Base-by-base conservation (phyloP, 768 basidiomycete genomes). In the Boletus reticulatus region DNA sequence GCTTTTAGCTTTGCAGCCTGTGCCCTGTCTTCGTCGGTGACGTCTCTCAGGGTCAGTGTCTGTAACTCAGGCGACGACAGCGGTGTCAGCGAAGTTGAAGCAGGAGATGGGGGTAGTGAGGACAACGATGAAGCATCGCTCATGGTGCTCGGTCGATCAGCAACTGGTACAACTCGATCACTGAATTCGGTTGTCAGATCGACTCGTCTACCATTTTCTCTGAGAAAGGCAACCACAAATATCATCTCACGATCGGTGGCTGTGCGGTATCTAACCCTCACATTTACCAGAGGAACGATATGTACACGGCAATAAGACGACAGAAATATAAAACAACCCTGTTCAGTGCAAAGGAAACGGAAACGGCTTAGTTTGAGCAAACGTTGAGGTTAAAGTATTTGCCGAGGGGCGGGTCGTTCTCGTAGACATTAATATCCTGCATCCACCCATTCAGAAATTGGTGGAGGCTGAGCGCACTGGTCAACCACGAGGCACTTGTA, bases 371-470 rank as follows among this genome's bases (percentile, higher is more conserved):
- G 54, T 60, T 47, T 29, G 42, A 24, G 65, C 78, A 80, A 41
- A 27, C 19, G 38, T 75, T 62, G 44, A 89, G 76, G 70, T 91
- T 91, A 75, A 84, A 84, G 75, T 83, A 89, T 67, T 81, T 76
- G 55, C 87, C 88, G 17, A 87, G 75, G 46, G 70, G 75, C 17
- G 74, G 73, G 38, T 59, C 59, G 52, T 55, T 34, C 19, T 71
- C 63, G 64, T 83, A 83, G 0, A 83, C 76, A 63, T 89, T 72
- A 46, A 79, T 70, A 68, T 82, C 81, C 66, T 80, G 82, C 45
- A 80, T 56, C 87, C 87, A 91, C 31, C 88, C 89, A 62, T 92
- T 92, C 62, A 88, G 62, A 61, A 80, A 80, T 69, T 92, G 85
- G 57, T 83, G 78, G 19, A 91, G 64, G 69, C 88, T 90, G 59